Evolutionary conservation across 129 eudicot species (phyloP).

Genomic region (Saussurea involucrata): DNA sequence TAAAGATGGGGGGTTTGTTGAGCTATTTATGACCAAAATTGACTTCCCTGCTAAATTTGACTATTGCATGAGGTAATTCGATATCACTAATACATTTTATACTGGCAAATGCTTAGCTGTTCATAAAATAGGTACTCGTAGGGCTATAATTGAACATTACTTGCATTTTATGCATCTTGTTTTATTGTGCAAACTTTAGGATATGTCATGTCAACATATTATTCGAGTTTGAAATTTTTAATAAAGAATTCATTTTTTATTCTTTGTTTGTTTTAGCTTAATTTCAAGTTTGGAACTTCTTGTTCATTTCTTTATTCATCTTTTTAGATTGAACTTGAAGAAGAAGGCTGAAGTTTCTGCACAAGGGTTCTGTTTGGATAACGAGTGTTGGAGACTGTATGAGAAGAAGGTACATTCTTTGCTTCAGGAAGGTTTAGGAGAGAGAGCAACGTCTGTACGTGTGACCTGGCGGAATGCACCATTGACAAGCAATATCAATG

Average conservation of each 20-base stretch:
- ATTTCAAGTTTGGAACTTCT: background rate
- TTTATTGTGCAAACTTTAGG: background rate
- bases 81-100: background rate
- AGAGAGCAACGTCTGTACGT: constrained; percentile 68
- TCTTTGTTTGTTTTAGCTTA: too few relatives aligned
- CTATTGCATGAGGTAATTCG: constrained; percentile 70
- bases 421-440: constrained; percentile 65
- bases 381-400: constrained; percentile 88
- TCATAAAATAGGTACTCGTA: background rate
- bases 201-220: background rate
- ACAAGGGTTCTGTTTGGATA: constrained; percentile 72
- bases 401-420: constrained; percentile 65
- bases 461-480: constrained; percentile 70
- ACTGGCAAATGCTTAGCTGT: background rate
- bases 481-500: constrained; percentile 41
- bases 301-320: constrained; percentile 6
- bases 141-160: background rate
- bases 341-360: constrained; percentile 43
- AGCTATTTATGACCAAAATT: constrained; percentile 71
- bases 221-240: background rate
- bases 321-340: constrained; percentile 70
- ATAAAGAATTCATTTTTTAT: background rate
- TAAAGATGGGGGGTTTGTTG: constrained; percentile 78
- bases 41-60: constrained; percentile 87
- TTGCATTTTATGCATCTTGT: background rate